Evolutionary conservation across 352 stramenopile species (phyloP), one percentile per base, ranked within the genome.

Genomic region (Peronospora farinosa): DNA sequence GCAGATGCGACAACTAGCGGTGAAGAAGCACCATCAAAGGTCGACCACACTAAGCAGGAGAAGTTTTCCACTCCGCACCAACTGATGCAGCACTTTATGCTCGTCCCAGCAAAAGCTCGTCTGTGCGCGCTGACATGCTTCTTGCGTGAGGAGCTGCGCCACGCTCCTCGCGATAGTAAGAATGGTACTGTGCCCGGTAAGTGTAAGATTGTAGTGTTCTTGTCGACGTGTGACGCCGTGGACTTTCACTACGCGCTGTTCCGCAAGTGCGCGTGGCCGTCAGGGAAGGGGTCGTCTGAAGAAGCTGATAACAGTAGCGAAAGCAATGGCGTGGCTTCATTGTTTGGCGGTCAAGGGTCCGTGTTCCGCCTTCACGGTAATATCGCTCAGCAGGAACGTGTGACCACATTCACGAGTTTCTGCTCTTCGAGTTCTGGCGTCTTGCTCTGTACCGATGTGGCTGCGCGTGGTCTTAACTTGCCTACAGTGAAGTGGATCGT

Each of bases 371-470:
- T 99, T 27, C 96, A 99, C 64, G 96, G 95, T 42, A 98, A 97
- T 54, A 95, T 98, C 44, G 78, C 87, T 19, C 91, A 99, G 72
- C 75, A 98, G 59, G 87, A 97, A 51, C 94, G 95, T 47, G 98
- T 98, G 88, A 86, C 94, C 9, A 93, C 95, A 17, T 90, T 99
- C 41, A 89, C 86, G 63, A 86, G 80, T 36, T 98, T 99, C 62
- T 93, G 93, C 44, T 89, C 80, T 16, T 86, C 86, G 19, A 66
- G 59, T 36, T 88, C 81, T 16, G 86, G 92, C 17, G 95, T 99
- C 36, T 63, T 99, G 21, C 84, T 99, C 36, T 98, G 96, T 27
- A 99, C 97, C 9, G 97, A 99, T 78, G 95, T 99, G 11, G 96
- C 96, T 6, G 89, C 96, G 11, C 84, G 97, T 60, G 97, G 97